Evolutionary conservation across 495 filamentous ascomycete species (phyloP), one percentile per base, ranked within the genome.

Genomic region (Cryomyces minteri): DNA sequence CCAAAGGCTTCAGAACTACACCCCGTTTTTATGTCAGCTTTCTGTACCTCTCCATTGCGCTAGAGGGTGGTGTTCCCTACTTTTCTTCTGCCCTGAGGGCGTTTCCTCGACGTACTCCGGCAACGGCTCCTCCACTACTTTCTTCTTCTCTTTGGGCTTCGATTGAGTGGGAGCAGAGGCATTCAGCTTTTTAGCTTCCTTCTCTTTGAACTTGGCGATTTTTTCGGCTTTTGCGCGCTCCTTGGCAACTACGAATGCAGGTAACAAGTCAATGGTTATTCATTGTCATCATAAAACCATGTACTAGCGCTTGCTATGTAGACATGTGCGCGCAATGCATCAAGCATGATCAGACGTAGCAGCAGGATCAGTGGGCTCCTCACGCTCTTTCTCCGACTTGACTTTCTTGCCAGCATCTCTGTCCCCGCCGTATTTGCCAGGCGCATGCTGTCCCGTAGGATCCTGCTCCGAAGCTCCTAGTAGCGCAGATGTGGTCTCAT

Each of bases 201-300:
- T 76, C 58, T 72, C 72, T 32, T 67, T 66, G 44, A 76, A 72
- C 53, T 75, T 77, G 54, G 70, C 70, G 31, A 65, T 59, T 53
- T 77, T 77, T 51, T 76, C 72, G 42, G 72, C 73, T 58, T 75
- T 75, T 49, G 64, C 63, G 39, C 71, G 69, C 50, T 77, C 73
- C 45, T 65, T 68, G 49, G 72, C 73, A 54, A 76, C 62, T 70
- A 49, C 32, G 47, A 12, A 31, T 32, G 32, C 43, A 31, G 30
- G 36, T n/a, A 40, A 37, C 8, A 44, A 18, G 32, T 42, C 41
- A 38, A 34, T 46, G 51, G 61, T 41, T 38, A 38, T 38, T 38
- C 34, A 30, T 41, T 10, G 9, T 41, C 34, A 37, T 37, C 12
- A 37, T 9, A 12, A 37, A 9, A 9, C 12, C 8, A 37, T 37